These are phyloP conservation scores for Sporodiniella umbellata DNA, from an alignment of 371 early-diverging fungal genomes.

Conservation along the genomic window DNA sequence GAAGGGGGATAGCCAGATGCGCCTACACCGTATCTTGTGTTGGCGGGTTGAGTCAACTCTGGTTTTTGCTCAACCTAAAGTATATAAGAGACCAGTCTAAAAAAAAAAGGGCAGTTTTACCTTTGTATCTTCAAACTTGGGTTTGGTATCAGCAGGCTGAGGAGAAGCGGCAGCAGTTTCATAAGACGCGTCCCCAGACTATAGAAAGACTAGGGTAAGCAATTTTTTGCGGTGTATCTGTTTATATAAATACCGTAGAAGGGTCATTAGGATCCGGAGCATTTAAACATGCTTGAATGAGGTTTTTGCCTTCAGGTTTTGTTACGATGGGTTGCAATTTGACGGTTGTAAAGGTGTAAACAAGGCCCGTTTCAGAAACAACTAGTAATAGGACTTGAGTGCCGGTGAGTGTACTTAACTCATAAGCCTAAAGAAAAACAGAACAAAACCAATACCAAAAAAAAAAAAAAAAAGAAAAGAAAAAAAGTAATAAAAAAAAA, in stretches of 20 bases:
- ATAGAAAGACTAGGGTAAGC: neutral
- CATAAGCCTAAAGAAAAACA: too few species aligned
- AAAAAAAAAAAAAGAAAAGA: too few species aligned
- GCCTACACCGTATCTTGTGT: slow-evolving; percentile 2
- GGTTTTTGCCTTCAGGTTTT: slow-evolving; percentile 88
- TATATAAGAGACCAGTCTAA: neutral
- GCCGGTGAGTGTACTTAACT: slow-evolving; percentile 94
- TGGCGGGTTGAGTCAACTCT: slow-evolving; percentile 2
- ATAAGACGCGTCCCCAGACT: slow-evolving; percentile 30
- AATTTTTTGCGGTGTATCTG: neutral
- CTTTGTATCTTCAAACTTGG: slow-evolving; percentile 17
- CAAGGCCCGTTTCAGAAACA: slow-evolving; percentile 96
- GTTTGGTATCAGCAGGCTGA: slow-evolving; percentile 14
- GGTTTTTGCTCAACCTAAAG: slow-evolving; percentile 12
- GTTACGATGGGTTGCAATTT: slow-evolving; percentile 96
- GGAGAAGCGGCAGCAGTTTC: slow-evolving; percentile 12
- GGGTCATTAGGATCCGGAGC: slow-evolving; percentile 58
- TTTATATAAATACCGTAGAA: neutral
- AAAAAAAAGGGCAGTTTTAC: slow-evolving; percentile 2
- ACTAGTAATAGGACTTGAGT: slow-evolving; percentile 95
- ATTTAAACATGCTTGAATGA: slow-evolving; percentile 95
- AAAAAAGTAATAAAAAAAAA: slow-evolving; percentile 27
- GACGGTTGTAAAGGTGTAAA: slow-evolving; percentile 97
- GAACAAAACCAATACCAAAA: too few species aligned
- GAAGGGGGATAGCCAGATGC: slow-evolving; percentile 8